Evolutionary conservation across 805 yeast genomes (phyloP), one percentile per base, ranked within the genome.

Genomic region (Teunomyces stri): DNA sequence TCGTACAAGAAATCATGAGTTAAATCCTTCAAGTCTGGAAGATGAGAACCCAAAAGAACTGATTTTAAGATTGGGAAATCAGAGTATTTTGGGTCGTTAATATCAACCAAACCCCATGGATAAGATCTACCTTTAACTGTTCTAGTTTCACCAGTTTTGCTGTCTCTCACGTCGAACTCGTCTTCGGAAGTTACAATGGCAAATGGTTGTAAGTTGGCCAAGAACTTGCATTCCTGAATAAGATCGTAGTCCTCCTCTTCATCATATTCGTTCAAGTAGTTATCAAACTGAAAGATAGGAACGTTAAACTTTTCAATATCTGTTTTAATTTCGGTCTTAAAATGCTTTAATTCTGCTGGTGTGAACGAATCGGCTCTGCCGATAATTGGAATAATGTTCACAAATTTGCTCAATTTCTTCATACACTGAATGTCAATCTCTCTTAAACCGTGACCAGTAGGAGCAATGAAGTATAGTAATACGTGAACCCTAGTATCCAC

Each of bases 311-410:
- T 76, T 56, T 82, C 84, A 51, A 87, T 77, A 64, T 87, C 94
- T 43, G 70, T 67, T 56, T 73, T 66, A 52, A 87, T 75, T 51
- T 78, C 81, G 55, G 76, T 69, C 62, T 85, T 86, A 66, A 86
- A 87, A 33, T 64, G 67, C 39, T 59, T 58, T 55, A 87, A 70
- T 64, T 91, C 97, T 2, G 76, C 62, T 18, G 74, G 75, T 0
- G 96, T 88, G 55, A 89, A 72, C 1, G 89, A 75, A 63, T 91
- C 97, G 2, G 96, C 83, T 58, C 87, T 85, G 31, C 87, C 80
- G 48, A 91, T 79, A 21, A 90, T 82, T 1, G 97, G 96, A 38
- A 91, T 80, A 21, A 92, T 76, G 67, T 91, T 91, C 16, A 87
- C 96, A 53, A 83, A 80, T 20, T 79, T 74, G 12, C 91, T 79